phyloP scores from a whole-genome alignment of 2,329 filamentous ascomycete genomes.

The Dothistroma pini region DNA sequence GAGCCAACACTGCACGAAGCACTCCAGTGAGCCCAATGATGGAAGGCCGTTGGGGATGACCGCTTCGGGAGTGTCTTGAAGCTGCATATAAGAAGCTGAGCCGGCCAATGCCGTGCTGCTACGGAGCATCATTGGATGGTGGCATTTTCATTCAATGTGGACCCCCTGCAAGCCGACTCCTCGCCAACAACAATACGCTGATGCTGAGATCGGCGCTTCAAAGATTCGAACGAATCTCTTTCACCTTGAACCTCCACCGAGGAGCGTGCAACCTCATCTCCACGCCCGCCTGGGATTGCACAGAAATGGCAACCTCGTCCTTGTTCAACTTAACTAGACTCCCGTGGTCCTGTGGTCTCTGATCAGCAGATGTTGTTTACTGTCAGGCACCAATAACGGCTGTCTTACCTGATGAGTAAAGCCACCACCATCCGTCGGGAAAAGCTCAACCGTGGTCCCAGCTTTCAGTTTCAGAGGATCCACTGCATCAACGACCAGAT shows the following conservation, averaged over 20 bases:
- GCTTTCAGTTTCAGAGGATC: conserved; percentile 54
- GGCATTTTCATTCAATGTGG: not conserved
- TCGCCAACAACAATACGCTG: not conserved
- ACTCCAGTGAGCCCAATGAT: not conserved
- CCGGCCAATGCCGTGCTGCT: not conserved
- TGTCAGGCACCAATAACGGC: not conserved
- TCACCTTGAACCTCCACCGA: conserved; percentile 52
- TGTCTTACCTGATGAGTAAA: conserved; percentile 44
- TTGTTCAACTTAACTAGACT: conserved; percentile 50
- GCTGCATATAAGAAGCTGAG: not conserved
- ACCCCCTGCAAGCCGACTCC: not conserved
- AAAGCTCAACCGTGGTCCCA: conserved; percentile 56
- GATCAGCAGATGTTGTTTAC: not conserved
- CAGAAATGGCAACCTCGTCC: conserved; percentile 58
- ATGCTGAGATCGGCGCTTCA: not conserved
- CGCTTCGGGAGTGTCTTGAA: not conserved
- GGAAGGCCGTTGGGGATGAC: not conserved
- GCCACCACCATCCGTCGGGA: conserved; percentile 59
- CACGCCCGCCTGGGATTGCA: conserved; percentile 39
- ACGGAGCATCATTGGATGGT: not conserved
- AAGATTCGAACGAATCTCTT: not conserved
- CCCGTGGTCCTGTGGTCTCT: conserved; percentile 47
- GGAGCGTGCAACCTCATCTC: conserved; percentile 59
- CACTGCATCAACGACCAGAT: conserved; percentile 43
- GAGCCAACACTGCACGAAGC: not conserved